Conservation (phyloP, 2,329 filamentous ascomycete species). For the Aspergillus sp. region DNA sequence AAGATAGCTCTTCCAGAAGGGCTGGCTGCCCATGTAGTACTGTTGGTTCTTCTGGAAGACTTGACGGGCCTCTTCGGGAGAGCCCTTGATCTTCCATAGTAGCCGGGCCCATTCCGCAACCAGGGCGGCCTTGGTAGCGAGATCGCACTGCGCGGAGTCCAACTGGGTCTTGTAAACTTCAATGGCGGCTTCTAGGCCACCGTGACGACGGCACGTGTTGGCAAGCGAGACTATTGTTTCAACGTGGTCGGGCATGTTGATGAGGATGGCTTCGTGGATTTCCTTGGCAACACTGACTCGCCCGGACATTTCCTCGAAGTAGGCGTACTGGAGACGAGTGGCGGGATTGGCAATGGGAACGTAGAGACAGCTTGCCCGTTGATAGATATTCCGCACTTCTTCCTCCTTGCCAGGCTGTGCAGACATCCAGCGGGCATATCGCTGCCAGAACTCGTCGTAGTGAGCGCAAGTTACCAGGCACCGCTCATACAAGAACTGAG, state of each 20-base stretch:
- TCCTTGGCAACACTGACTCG: conserved; percentile 78
- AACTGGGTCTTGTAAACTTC: conserved; percentile 81
- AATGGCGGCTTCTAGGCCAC: conserved; percentile 81
- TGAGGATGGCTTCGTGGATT: conserved; percentile 80
- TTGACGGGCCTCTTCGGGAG: conserved; percentile 76
- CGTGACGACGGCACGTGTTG: conserved; percentile 81
- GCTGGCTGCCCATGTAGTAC: conserved; percentile 80
- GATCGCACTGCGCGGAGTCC: conserved; percentile 70
- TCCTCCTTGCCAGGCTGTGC: conserved; percentile 80
- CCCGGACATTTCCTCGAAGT: conserved; percentile 86
- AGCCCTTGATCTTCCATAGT: conserved; percentile 85
- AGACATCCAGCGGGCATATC: conserved; percentile 95
- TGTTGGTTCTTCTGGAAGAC: conserved; percentile 82
- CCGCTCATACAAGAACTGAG: conserved; percentile 86
- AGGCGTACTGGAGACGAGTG: conserved; percentile 87
- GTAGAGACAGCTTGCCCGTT: conserved; percentile 81
- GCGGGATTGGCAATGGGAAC: conserved; percentile 84
- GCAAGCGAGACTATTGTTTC: conserved; percentile 89
- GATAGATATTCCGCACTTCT: conserved; percentile 89
- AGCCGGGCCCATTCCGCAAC: conserved; percentile 87
- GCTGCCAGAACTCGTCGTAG: conserved; percentile 97
- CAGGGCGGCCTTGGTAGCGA: conserved; percentile 82
- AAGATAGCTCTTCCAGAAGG: conserved; percentile 90
- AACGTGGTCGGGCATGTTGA: conserved; percentile 76
- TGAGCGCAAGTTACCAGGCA: conserved; percentile 91